Percentiles rank a stretch among this genome's conserved stretches.
Conservation (phyloP, 192 early-diverging fungal genomes). For the Martensiomyces pterosporus region DNA sequence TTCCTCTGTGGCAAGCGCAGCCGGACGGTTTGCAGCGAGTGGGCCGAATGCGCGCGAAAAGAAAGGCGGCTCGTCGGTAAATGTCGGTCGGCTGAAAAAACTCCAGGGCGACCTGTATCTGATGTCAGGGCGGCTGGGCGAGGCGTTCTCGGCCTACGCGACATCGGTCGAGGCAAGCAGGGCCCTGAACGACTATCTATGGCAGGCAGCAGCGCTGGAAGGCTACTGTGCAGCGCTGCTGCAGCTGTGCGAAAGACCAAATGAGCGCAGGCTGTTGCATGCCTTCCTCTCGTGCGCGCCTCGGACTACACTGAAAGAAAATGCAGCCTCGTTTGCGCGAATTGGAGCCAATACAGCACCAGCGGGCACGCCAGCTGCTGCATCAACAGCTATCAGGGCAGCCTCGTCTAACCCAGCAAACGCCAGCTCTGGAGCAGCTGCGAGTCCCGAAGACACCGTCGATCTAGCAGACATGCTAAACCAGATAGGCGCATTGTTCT, state of each 20-base stretch:
- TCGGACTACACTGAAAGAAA: neutral
- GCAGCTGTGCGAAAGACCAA: slow-evolving; percentile 22
- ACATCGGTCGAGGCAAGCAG: slow-evolving; percentile 24
- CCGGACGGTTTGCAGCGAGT: neutral
- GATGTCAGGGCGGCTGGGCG: slow-evolving; percentile 37
- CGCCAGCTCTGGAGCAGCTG: no score
- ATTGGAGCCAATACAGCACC: neutral
- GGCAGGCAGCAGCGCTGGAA: slow-evolving; percentile 49
- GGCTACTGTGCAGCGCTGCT: slow-evolving; percentile 48
- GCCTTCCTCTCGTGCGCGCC: slow-evolving; percentile 2
- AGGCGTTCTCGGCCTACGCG: slow-evolving; percentile 41
- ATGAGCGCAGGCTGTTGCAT: slow-evolving; percentile 16
- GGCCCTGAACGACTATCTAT: slow-evolving; percentile 37
- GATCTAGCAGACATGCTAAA: slow-evolving; percentile 4
- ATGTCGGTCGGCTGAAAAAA: slow-evolving; percentile 41
- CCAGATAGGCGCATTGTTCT: slow-evolving; percentile 15
- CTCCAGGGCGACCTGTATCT: slow-evolving; percentile 46
- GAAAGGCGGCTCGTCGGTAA: neutral
- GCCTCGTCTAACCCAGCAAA: no score
- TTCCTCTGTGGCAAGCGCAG: slow-evolving; percentile 4
- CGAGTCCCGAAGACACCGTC: no score
- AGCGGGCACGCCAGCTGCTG: neutral
- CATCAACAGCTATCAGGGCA: neutral
- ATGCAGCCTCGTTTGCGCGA: slow-evolving; percentile 9
- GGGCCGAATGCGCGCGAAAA: slow-evolving; percentile 1